Base-by-base conservation (phyloP, 192 early-diverging fungal species). In the Backusella psychrophila region DNA sequence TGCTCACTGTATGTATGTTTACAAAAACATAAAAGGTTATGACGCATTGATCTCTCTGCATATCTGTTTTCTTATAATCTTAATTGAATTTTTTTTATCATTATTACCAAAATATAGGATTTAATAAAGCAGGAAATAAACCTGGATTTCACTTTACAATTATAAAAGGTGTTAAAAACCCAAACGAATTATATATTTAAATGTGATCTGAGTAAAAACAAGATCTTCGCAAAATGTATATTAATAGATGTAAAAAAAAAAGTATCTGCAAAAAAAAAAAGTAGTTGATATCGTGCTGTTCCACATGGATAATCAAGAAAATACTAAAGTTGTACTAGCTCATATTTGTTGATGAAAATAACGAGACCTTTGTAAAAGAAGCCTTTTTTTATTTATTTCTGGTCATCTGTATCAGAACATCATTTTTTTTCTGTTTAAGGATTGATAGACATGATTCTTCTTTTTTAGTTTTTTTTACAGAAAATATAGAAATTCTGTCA, bases 261-360 rank as follows among this genome's bases (percentile, higher is more conserved):
- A 63, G 0, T 6, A 19, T 17, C 17, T 53, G 49, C 49, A 63
- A 63, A 63, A 29, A 59, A 53, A 53, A 14, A 63, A 63, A 63
- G 2, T 29, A 63, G 21, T 11, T 56, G 19, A 56, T 23, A 56
- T 23, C 21, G 53, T 56, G 21, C 11, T 7, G 21, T 4, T 23
- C 53, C 53, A 56, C 53, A 56, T 56, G 53, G 53, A 56, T 56
- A 56, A 56, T 56, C 53, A 56, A 56, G 23, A 53, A 56, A 56
- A 56, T 23, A 21, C 53, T 21, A 56, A 56, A 56, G 19, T 23
- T 56, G 21, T 56, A 56, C 53, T 56, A 56, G 53, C 26, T 56
- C n/a, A 2, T 56, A 56, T 21, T 23, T 56, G 42, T 11, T 56
- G 53, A 23, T 11, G 21, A 56, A 9, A 56, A 56, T 21, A 56